phyloP scores from a whole-genome alignment of 768 basidiomycete genomes.

The Phlebiopsis flavidoalba region DNA sequence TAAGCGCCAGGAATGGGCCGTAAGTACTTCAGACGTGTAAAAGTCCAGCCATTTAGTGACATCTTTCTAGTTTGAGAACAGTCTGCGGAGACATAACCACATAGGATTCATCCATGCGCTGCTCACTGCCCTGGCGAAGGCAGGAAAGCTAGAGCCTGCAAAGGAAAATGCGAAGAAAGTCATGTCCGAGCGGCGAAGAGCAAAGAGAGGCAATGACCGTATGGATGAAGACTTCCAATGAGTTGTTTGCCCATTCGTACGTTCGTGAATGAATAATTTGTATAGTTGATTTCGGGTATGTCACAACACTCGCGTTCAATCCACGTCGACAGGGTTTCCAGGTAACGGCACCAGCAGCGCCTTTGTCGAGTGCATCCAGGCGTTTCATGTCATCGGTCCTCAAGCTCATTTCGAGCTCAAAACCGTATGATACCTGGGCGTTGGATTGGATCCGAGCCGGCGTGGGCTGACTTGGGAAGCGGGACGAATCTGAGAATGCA shows the following conservation, averaged over 20 bases:
- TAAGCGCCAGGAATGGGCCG: conserved; percentile 79
- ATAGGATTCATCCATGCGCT: conserved; percentile 76
- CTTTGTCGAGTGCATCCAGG: conserved; percentile 41
- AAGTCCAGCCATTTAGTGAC: not conserved
- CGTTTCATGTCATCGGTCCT: conserved; percentile 40
- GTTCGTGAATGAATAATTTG: not conserved
- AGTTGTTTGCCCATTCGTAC: not conserved
- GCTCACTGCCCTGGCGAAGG: conserved; percentile 67
- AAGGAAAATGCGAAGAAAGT: conserved; percentile 39
- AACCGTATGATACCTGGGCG: conserved; percentile 40
- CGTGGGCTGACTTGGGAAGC: conserved; percentile 44
- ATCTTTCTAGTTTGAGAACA: conserved; percentile 71
- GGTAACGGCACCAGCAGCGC: conserved; percentile 36
- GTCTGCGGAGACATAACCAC: conserved; percentile 82
- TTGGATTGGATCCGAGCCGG: conserved; percentile 39
- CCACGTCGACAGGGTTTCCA: conserved; percentile 44
- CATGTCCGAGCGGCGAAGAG: conserved; percentile 36
- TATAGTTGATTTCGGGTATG: not conserved
- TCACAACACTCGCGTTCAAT: not conserved
- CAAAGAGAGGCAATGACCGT: conserved; percentile 31
- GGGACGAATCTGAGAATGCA: conserved; percentile 34
- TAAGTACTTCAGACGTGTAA: conserved; percentile 35
- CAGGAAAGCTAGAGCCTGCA: conserved; percentile 52
- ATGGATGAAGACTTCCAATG: conserved; percentile 37
- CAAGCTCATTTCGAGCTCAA: conserved; percentile 36